Conservation (phyloP, 1,284 basidiomycete species). For the Rhodotorula sp. region DNA sequence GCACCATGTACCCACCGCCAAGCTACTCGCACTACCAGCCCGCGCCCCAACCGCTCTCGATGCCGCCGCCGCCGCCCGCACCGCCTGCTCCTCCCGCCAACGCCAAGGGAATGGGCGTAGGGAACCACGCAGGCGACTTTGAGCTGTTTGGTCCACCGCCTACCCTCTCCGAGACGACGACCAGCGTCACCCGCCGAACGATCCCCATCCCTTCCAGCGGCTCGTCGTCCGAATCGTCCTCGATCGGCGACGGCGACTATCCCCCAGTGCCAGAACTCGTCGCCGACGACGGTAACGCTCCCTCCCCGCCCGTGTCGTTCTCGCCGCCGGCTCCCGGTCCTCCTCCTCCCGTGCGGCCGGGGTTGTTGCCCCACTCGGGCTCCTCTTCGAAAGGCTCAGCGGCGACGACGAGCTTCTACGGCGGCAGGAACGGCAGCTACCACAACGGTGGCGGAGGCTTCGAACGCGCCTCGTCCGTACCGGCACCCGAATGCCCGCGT, state of each 20-base stretch:
- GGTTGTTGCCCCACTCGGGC: background rate
- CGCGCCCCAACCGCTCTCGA: slow-evolving; percentile 15
- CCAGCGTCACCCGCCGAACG: background rate
- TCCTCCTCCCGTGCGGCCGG: background rate
- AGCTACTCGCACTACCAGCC: slow-evolving; percentile 20
- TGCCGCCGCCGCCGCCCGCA: background rate
- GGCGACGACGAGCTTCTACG: background rate
- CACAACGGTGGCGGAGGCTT: background rate
- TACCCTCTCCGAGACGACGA: background rate
- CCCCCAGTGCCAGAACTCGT: slow-evolving; percentile 25
- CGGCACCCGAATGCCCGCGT: slow-evolving; percentile 15
- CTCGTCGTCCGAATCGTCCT: slow-evolving; percentile 7
- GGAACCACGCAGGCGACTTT: slow-evolving; percentile 20
- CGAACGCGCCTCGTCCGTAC: slow-evolving; percentile 21
- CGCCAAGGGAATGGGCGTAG: background rate
- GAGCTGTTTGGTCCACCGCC: slow-evolving; percentile 21
- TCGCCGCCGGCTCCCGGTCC: slow-evolving; percentile 16
- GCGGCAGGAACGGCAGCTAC: background rate
- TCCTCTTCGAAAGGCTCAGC: no score
- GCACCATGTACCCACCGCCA: no score
- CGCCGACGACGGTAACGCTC: slow-evolving; percentile 16
- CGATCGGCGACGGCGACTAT: slow-evolving; percentile 1
- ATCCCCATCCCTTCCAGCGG: slow-evolving; percentile 10
- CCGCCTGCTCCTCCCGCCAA: background rate
- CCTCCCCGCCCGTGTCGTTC: background rate